phyloP scores from a whole-genome alignment of 78 protist species.

The Tieghemostelium lacteum region DNA sequence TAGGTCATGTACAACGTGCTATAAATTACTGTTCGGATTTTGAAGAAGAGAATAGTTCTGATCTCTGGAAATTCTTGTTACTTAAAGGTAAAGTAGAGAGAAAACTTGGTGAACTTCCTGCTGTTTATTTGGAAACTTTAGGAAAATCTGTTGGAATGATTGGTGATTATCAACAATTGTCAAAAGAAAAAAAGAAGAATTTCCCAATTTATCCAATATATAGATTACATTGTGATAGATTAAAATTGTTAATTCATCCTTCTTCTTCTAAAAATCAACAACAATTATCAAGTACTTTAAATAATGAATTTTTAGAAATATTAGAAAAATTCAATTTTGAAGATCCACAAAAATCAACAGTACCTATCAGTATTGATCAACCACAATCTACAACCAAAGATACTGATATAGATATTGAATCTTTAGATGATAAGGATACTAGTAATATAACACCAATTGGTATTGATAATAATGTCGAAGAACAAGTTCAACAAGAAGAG shows the following conservation, averaged over 20 bases:
- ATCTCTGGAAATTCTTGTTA: background rate
- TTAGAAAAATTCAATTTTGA: conserved; percentile 42
- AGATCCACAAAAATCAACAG: background rate
- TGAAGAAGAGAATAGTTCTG: background rate
- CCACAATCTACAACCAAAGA: background rate
- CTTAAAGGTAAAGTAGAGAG: conserved; percentile 1
- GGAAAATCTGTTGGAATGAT: background rate
- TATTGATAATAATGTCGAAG: too few relatives aligned
- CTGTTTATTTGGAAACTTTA: conserved; percentile 6
- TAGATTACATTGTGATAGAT: conserved; percentile 43
- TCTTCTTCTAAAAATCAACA: too few relatives aligned
- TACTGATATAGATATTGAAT: background rate
- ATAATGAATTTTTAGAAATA: conserved; percentile 1
- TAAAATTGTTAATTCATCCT: conserved; percentile 33
- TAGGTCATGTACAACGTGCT: too few relatives aligned
- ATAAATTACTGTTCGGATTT: too few relatives aligned
- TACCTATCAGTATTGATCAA: background rate
- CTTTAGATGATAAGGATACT: background rate
- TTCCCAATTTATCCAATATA: conserved; percentile 20
- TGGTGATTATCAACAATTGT: too few relatives aligned
- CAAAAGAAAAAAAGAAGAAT: background rate
- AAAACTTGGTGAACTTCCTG: conserved; percentile 3
- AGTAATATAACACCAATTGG: background rate
- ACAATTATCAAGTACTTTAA: background rate
- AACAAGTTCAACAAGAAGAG: too few relatives aligned